phyloP scores from a whole-genome alignment of 129 eudicot genomes.

The Saposhnikovia divaricata region DNA sequence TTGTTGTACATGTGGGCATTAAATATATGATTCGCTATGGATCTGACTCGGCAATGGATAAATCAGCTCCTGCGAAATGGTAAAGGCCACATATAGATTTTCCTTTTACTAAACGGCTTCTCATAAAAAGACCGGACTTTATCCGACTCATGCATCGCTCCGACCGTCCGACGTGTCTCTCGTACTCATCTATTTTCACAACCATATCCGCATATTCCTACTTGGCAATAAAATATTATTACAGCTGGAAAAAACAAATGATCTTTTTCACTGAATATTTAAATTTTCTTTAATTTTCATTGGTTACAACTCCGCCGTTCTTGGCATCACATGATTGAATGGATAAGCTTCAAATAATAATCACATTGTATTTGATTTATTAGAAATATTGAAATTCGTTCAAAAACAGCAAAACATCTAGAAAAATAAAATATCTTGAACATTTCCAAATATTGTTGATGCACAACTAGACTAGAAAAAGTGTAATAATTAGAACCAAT shows the following conservation, averaged over 20 bases:
- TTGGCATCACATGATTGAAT: too few species aligned
- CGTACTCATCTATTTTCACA: neutral
- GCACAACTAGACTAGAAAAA: too few species aligned
- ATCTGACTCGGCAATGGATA: constrained; percentile 6
- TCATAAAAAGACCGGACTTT: neutral
- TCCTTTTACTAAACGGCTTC: neutral
- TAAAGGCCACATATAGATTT: neutral
- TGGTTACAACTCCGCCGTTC: too few species aligned
- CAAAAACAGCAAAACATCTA: too few species aligned
- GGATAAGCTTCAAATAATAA: too few species aligned
- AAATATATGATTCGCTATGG: neutral
- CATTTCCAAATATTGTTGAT: too few species aligned
- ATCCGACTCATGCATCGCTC: neutral
- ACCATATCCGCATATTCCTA: neutral
- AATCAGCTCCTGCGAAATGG: constrained; percentile 2
- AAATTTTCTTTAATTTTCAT: too few species aligned
- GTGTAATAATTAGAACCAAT: too few species aligned
- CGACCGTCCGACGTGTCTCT: neutral
- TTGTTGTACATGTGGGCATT: neutral
- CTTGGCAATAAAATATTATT: neutral
- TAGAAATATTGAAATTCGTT: too few species aligned
- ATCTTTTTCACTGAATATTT: too few species aligned
- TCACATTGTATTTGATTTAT: too few species aligned
- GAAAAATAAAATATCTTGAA: too few species aligned
- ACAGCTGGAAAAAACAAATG: neutral